These are phyloP conservation scores for Mikania micrantha DNA, from an alignment of 129 eudicot species.

Conservation along the genomic window DNA sequence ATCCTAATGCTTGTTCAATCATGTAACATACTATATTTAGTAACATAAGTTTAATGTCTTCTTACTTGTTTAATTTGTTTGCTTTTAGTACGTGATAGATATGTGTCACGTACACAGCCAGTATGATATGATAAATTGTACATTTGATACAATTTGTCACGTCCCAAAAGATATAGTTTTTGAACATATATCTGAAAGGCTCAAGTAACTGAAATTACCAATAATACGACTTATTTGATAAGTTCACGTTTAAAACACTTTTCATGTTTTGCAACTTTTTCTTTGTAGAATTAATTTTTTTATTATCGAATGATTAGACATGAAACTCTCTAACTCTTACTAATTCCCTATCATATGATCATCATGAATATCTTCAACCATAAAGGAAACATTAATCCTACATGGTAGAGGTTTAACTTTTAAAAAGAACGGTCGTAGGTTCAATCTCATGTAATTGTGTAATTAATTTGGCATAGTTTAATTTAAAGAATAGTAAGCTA, in stretches of 20 bases:
- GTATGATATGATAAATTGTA: slow-evolving; percentile 24
- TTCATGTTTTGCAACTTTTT: too few relatives aligned
- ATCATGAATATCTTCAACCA: neutral
- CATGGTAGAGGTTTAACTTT: too few relatives aligned
- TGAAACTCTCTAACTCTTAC: neutral
- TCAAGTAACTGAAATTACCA: slow-evolving; percentile 12
- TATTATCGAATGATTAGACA: neutral
- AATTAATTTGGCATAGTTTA: too few relatives aligned
- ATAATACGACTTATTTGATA: neutral
- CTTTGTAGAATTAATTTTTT: too few relatives aligned
- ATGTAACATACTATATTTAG: slow-evolving; percentile 43
- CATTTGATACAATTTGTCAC: slow-evolving; percentile 16
- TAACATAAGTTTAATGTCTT: neutral
- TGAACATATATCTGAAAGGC: slow-evolving; percentile 19
- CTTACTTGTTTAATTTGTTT: slow-evolving; percentile 7
- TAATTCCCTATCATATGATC: too few relatives aligned
- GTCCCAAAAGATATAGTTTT: slow-evolving; percentile 24
- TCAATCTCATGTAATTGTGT: too few relatives aligned
- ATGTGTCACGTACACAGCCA: too few relatives aligned
- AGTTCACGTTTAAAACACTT: neutral
- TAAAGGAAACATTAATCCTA: neutral
- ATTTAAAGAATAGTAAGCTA: too few relatives aligned
- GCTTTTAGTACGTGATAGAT: slow-evolving; percentile 1
- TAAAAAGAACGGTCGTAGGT: too few relatives aligned
- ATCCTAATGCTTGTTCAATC: slow-evolving; percentile 84